Evolutionary conservation across 495 filamentous ascomycete species (phyloP).

Genomic region (Cryomyces antarcticus): DNA sequence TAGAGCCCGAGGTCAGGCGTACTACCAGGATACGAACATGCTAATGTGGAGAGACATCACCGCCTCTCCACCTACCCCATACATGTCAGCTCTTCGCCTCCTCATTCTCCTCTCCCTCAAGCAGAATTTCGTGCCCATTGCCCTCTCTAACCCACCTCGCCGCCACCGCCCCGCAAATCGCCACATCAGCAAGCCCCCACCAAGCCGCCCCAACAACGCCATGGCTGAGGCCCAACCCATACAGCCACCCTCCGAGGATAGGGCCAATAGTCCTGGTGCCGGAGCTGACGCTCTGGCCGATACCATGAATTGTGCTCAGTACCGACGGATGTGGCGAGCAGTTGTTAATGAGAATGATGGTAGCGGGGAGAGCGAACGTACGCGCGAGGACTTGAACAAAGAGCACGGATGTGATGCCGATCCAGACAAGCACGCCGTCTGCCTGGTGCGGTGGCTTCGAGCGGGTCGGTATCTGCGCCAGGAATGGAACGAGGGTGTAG

Average conservation of each 20-base stretch:
- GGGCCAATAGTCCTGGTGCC: conserved; percentile 45
- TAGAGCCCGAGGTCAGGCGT: too few species aligned
- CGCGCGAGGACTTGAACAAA: conserved; percentile 48
- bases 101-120: conserved; percentile 18
- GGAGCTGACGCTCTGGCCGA: conserved; percentile 41
- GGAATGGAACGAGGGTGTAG: conserved; percentile 46
- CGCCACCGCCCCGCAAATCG: conserved; percentile 36
- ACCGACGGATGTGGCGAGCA: conserved; percentile 37
- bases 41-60: too few species aligned
- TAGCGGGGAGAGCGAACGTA: conserved; percentile 49
- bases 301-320: conserved; percentile 49
- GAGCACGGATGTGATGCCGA: conserved; percentile 40
- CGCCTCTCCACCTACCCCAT: too few species aligned
- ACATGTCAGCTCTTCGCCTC: too few species aligned
- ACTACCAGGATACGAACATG: too few species aligned
- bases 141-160: conserved; percentile 56
- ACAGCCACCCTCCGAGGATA: conserved; percentile 39
- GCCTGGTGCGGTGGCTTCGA: conserved; percentile 22
- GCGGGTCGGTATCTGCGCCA: conserved; percentile 33
- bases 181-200: conserved; percentile 47
- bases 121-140: conserved; percentile 20
- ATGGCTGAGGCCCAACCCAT: conserved; percentile 40
- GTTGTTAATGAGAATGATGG: conserved; percentile 51
- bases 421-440: conserved; percentile 38
- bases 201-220: conserved; percentile 49